phyloP scores from a whole-genome alignment of 2,329 filamentous ascomycete genomes.

The Elsinoe australis region DNA sequence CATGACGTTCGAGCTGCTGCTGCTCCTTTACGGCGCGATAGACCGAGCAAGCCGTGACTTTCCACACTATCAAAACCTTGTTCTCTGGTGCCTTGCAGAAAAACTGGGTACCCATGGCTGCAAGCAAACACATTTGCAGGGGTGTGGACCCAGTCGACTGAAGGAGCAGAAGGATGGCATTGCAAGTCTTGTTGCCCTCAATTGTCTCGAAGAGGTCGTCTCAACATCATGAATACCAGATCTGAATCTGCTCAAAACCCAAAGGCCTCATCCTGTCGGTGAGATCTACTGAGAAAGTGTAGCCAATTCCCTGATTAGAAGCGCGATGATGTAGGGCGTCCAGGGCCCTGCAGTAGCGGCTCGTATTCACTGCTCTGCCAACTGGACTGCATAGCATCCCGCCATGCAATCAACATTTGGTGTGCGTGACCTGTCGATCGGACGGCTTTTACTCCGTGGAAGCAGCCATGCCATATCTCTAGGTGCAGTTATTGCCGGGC shows the following conservation, averaged over 20 bases:
- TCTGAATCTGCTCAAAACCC: background rate
- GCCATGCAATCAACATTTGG: background rate
- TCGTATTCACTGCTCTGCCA: constrained; percentile 6
- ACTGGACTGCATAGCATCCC: constrained; percentile 2
- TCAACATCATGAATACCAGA: background rate
- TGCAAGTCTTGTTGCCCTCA: background rate
- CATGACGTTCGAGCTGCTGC: background rate
- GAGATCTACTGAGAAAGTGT: constrained; percentile 1
- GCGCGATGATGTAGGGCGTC: constrained; percentile 3
- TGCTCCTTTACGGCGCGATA: constrained; percentile 2
- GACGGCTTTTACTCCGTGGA: background rate
- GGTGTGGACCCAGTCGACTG: background rate
- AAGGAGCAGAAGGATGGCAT: background rate
- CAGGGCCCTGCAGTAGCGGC: constrained; percentile 13
- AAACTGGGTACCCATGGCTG: background rate
- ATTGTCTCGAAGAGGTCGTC: background rate
- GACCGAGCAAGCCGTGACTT: constrained; percentile 9
- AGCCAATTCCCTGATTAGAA: background rate
- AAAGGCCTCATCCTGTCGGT: background rate
- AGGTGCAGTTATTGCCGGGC: background rate
- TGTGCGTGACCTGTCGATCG: constrained; percentile 7
- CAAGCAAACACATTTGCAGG: background rate
- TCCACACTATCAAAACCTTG: constrained; percentile 12
- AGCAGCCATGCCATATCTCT: background rate
- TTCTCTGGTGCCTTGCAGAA: constrained; percentile 10